phyloP scores from a whole-genome alignment of 306 rosid genomes.

The Herpetospermum pedunculosum region DNA sequence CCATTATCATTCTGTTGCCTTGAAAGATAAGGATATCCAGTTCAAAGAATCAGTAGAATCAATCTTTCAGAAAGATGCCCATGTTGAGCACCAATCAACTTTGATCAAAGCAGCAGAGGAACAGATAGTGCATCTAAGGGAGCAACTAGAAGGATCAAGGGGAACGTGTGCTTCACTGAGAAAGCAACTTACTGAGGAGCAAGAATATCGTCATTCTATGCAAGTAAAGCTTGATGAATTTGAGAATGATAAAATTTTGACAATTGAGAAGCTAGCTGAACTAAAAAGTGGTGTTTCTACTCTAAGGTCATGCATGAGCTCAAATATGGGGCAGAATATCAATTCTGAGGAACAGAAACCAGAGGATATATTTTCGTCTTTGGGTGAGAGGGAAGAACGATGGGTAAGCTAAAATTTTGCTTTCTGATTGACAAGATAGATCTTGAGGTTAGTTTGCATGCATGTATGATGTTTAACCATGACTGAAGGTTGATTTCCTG shows the following conservation, averaged over 20 bases:
- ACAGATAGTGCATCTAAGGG: conserved; percentile 18
- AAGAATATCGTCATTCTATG: conserved; percentile 34
- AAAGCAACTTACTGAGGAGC: conserved; percentile 49
- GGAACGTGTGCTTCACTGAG: conserved; percentile 33
- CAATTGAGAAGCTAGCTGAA: conserved; percentile 58
- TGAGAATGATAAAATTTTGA: conserved; percentile 43
- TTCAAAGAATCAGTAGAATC: conserved; percentile 38
- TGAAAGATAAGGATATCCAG: conserved; percentile 29
- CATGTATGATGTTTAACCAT: conserved; percentile 21
- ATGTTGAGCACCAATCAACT: conserved; percentile 36
- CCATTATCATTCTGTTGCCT: conserved; percentile 30
- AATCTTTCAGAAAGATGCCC: conserved; percentile 40
- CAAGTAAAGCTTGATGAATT: conserved; percentile 51
- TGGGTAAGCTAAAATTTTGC: conserved; percentile 47
- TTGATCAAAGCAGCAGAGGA: conserved; percentile 42
- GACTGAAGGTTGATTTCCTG: conserved; percentile 18
- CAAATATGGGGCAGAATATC: conserved; percentile 25
- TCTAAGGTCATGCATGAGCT: conserved; percentile 60
- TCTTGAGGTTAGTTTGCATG: conserved; percentile 20
- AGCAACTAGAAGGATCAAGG: conserved; percentile 31
- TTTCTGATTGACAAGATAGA: conserved; percentile 24
- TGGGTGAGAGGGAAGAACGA: conserved; percentile 28
- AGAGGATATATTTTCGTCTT: conserved; percentile 21
- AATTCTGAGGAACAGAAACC: conserved; percentile 28
- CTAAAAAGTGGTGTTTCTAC: conserved; percentile 66